Conservation (phyloP, 805 yeast genomes). For the Monosporozyma unispora region DNA sequence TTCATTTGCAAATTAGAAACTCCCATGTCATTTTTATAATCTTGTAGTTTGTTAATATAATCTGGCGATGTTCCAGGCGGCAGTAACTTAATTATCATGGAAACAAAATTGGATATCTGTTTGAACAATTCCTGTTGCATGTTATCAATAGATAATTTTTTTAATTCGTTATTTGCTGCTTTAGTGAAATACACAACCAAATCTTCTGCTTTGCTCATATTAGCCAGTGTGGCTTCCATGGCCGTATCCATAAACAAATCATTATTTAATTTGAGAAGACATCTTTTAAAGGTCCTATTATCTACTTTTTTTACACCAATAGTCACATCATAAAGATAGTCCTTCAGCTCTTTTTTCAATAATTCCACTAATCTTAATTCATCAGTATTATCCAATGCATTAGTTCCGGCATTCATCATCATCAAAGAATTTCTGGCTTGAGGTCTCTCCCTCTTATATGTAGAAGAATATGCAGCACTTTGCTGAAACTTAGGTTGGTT, state of each 20-base stretch:
- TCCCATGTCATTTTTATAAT: constrained; percentile 27
- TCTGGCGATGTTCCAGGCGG: constrained; percentile 8
- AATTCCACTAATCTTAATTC: background rate
- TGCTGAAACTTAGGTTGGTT: constrained; percentile 53
- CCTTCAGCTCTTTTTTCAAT: constrained; percentile 28
- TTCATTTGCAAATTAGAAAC: background rate
- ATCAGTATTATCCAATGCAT: background rate
- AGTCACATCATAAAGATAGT: constrained; percentile 37
- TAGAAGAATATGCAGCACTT: constrained; percentile 2
- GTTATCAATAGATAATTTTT: constrained; percentile 30
- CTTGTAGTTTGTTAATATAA: constrained; percentile 35
- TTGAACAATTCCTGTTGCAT: constrained; percentile 18
- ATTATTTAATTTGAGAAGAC: constrained; percentile 54
- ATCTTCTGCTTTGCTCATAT: constrained; percentile 33
- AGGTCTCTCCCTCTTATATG: background rate
- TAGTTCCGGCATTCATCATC: constrained; percentile 11
- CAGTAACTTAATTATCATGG: constrained; percentile 14
- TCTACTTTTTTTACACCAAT: constrained; percentile 32
- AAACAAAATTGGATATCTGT: constrained; percentile 21
- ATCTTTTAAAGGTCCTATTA: constrained; percentile 43
- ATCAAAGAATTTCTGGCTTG: constrained; percentile 15
- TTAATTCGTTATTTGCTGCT: constrained; percentile 43
- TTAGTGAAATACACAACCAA: constrained; percentile 45
- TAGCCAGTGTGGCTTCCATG: constrained; percentile 22
- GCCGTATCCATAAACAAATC: constrained; percentile 42